Evolutionary conservation across 106 monocot genomes (phyloP).

Genomic region (Dendrobium huoshanense): DNA sequence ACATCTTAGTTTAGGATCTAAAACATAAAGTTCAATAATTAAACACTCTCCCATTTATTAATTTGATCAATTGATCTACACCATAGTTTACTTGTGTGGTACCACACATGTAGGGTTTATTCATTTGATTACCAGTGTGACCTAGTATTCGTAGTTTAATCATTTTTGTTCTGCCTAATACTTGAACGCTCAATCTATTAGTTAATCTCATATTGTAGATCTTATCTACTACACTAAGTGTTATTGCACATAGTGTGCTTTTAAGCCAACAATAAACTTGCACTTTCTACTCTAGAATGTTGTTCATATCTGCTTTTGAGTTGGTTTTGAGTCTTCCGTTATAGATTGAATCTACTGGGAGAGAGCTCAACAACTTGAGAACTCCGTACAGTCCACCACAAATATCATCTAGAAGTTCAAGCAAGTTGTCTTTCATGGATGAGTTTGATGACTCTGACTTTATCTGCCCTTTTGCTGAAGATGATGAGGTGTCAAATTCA

Average conservation of each 20-base stretch:
- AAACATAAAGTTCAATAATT: too few relatives aligned
- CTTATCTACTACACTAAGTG: too few relatives aligned
- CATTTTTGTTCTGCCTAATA: too few relatives aligned
- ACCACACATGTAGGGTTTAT: too few relatives aligned
- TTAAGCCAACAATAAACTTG: neutral
- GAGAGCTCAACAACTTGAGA: conserved; percentile 25
- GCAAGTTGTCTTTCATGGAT: conserved; percentile 33
- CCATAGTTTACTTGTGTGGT: too few relatives aligned
- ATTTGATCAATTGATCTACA: too few relatives aligned
- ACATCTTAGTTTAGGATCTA: neutral
- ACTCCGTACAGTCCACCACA: conserved; percentile 19
- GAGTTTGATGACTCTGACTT: conserved; percentile 48
- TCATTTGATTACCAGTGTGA: too few relatives aligned
- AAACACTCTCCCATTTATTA: too few relatives aligned
- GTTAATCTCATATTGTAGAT: too few relatives aligned
- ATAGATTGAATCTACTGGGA: conserved; percentile 30
- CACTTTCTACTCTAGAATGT: neutral
- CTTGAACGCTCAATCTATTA: too few relatives aligned
- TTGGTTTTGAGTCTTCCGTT: neutral
- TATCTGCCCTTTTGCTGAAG: conserved; percentile 54
- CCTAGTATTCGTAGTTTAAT: too few relatives aligned
- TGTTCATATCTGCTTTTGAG: neutral
- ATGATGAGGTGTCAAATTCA: conserved; percentile 16
- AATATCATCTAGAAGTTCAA: conserved; percentile 24
- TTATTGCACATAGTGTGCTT: too few relatives aligned